phyloP scores from a whole-genome alignment of 495 filamentous ascomycete species.

The Cryomyces antarcticus region DNA sequence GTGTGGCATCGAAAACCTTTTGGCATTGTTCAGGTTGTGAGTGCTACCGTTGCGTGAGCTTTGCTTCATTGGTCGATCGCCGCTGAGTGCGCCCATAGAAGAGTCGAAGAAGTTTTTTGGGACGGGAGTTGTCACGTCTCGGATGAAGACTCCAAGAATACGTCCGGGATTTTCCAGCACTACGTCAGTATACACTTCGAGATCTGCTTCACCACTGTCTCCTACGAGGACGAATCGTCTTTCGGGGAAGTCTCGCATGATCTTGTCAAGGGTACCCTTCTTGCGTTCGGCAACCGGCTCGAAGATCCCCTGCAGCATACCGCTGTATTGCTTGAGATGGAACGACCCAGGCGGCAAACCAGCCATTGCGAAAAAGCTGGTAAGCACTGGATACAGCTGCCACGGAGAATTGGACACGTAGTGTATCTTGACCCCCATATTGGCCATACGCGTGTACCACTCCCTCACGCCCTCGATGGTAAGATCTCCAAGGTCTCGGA shows the following conservation, averaged over 20 bases:
- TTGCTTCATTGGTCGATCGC: constrained; percentile 12
- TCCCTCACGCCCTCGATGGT: constrained; percentile 69
- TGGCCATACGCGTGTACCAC: constrained; percentile 63
- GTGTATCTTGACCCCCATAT: constrained; percentile 67
- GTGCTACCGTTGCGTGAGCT: constrained; percentile 2
- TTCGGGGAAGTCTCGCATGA: constrained; percentile 75
- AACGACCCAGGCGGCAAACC: constrained; percentile 73
- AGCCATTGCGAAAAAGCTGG: constrained; percentile 58
- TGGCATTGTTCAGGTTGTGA: constrained; percentile 2
- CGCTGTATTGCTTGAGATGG: constrained; percentile 85
- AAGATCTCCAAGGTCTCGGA: constrained; percentile 62
- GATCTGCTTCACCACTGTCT: constrained; percentile 88
- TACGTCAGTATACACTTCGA: constrained; percentile 95
- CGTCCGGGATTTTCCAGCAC: constrained; percentile 61
- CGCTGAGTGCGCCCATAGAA: constrained; percentile 26
- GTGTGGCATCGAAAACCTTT: constrained; percentile 5
- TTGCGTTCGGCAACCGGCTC: constrained; percentile 93
- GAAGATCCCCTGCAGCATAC: constrained; percentile 94
- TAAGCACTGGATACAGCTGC: constrained; percentile 82
- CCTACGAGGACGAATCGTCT: constrained; percentile 80
- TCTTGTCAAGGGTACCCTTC: constrained; percentile 63
- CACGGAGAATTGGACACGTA: constrained; percentile 91
- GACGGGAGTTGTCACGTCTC: constrained; percentile 71
- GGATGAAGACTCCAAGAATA: constrained; percentile 73
- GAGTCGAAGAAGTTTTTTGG: constrained; percentile 57